Evolutionary conservation across 345 rosid species (phyloP).

Genomic region (Reutealis trisperma): DNA sequence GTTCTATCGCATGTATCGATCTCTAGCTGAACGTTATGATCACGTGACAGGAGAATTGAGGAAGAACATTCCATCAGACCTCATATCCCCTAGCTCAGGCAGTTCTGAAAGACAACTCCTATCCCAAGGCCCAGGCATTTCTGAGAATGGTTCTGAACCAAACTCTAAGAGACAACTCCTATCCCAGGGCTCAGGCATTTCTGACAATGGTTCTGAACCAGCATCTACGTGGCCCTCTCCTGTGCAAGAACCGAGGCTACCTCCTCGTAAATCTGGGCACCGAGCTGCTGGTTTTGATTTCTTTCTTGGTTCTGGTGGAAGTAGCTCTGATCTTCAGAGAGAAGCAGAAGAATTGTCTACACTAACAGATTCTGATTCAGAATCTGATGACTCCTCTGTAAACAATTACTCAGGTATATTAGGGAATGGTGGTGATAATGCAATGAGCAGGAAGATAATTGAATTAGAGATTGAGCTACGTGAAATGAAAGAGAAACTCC

Average conservation of each 20-base stretch:
- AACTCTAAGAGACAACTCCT: conserved; percentile 27
- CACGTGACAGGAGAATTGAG: conserved; percentile 40
- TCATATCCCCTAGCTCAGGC: conserved; percentile 40
- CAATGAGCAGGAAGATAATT: conserved; percentile 27
- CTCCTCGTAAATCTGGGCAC: conserved; percentile 35
- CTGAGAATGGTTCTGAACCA: conserved; percentile 28
- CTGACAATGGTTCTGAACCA: conserved; percentile 29
- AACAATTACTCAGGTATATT: conserved; percentile 41
- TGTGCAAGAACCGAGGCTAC: conserved; percentile 35
- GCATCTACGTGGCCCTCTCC: conserved; percentile 38
- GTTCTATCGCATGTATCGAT: conserved; percentile 42
- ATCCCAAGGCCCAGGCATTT: conserved; percentile 37
- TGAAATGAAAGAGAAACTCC: conserved; percentile 29
- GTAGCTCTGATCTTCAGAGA: conserved; percentile 52
- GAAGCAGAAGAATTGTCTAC: conserved; percentile 69
- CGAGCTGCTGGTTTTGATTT: conserved; percentile 41
- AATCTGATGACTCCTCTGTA: conserved; percentile 56
- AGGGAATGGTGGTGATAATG: conserved; percentile 30
- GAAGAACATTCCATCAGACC: conserved; percentile 32
- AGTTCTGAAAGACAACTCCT: conserved; percentile 26
- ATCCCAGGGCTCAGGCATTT: conserved; percentile 37
- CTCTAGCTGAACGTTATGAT: conserved; percentile 50
- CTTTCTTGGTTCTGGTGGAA: conserved; percentile 53
- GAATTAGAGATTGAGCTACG: conserved; percentile 37
- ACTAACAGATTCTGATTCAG: conserved; percentile 75